phyloP scores from a whole-genome alignment of 345 rosid species.

The Rhizophora mangle region DNA sequence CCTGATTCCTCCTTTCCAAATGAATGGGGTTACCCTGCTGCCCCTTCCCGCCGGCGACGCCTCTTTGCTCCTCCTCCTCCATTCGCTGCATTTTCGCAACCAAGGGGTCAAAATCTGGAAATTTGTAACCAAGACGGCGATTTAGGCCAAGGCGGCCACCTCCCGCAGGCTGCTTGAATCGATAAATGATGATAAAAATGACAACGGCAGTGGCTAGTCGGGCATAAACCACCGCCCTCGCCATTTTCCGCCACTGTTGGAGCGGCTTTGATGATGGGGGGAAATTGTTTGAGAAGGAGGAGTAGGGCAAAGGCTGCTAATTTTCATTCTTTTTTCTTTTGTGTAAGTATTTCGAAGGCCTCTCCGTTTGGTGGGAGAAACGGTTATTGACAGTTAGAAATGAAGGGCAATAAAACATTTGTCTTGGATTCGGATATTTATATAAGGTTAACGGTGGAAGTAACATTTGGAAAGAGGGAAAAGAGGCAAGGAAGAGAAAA shows the following conservation, averaged over 20 bases:
- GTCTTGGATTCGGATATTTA: too few relatives aligned
- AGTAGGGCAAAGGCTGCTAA: not conserved
- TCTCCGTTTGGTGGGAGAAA: conserved; percentile 32
- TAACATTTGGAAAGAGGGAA: too few relatives aligned
- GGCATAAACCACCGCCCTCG: conserved; percentile 59
- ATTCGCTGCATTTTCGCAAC: conserved; percentile 40
- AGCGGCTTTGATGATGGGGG: not conserved
- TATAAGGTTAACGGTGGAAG: too few relatives aligned
- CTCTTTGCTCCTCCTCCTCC: conserved; percentile 22
- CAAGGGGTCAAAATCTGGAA: conserved; percentile 56
- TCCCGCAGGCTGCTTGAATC: conserved; percentile 11
- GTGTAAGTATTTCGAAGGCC: not conserved
- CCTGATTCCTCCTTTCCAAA: conserved; percentile 14
- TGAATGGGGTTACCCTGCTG: not conserved
- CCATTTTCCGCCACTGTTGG: conserved; percentile 31
- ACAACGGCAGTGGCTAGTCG: conserved; percentile 41
- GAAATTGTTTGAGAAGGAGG: not conserved
- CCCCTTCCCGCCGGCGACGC: not conserved
- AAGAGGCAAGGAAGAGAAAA: too few relatives aligned
- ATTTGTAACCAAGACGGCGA: conserved; percentile 51
- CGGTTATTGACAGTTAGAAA: conserved; percentile 45
- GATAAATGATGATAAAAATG: conserved; percentile 26
- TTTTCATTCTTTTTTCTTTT: not conserved
- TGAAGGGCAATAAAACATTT: conserved; percentile 1
- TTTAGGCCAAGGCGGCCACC: conserved; percentile 10